These are phyloP conservation scores for Ambrosia artemisiifolia DNA, from an alignment of 129 eudicot genomes.

Conservation along the genomic window DNA sequence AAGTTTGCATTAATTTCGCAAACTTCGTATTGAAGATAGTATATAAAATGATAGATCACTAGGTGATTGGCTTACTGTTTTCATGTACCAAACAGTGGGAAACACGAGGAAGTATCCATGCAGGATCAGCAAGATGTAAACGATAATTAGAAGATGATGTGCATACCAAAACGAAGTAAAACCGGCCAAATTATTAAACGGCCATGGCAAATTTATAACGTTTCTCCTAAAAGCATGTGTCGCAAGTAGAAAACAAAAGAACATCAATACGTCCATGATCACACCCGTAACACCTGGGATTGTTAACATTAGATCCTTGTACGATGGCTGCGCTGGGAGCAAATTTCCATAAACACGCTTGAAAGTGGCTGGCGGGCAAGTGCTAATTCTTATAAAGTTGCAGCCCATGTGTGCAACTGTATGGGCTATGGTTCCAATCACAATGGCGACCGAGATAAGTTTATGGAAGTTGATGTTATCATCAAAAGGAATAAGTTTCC, in stretches of 20 bases:
- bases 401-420: slow-evolving; percentile 38
- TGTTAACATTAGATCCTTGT: slow-evolving; percentile 41
- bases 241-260: slow-evolving; percentile 68
- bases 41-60: neutral
- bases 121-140: slow-evolving; percentile 60
- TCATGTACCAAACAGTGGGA: slow-evolving; percentile 53
- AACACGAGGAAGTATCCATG: slow-evolving; percentile 81
- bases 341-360: slow-evolving; percentile 41
- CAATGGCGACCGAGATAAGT: slow-evolving; percentile 42
- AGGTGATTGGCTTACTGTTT: slow-evolving; percentile 57
- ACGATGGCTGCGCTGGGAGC: slow-evolving; percentile 61
- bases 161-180: slow-evolving; percentile 97
- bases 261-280: slow-evolving; percentile 63
- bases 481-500: slow-evolving; percentile 50
- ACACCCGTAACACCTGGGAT: slow-evolving; percentile 68
- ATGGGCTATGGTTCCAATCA: slow-evolving; percentile 34
- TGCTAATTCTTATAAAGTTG: slow-evolving; percentile 39
- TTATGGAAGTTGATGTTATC: slow-evolving; percentile 60
- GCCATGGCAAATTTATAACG: slow-evolving; percentile 72
- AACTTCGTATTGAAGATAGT: neutral
- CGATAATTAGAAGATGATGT: slow-evolving; percentile 80
- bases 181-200: slow-evolving; percentile 68
- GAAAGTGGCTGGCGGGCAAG: slow-evolving; percentile 39
- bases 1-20: neutral
- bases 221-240: slow-evolving; percentile 84